Base-by-base conservation (phyloP, 305 asterid genomes). In the Fraxinus greggii region DNA sequence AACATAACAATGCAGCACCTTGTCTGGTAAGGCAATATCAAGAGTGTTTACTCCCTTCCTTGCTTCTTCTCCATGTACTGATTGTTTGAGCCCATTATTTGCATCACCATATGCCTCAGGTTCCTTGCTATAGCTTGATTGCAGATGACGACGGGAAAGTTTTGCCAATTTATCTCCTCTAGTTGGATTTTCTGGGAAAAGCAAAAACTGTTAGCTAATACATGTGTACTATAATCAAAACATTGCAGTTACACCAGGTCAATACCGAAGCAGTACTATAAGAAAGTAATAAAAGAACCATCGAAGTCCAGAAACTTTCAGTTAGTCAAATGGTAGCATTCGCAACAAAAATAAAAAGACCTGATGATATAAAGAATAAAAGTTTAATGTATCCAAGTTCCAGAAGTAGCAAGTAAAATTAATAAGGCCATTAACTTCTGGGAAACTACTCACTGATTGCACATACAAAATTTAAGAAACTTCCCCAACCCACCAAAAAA, bases 141-240 rank as follows among this genome's bases (percentile, higher is more conserved):
- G 90, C 84, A 85, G 84, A 76, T 78, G 83, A 69, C 78, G 77
- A 56, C 86, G 90, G 32, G 89, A 86, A 72, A 77, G 79, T 33
- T 86, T 91, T 78, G 85, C 91, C 42, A 65, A 72, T 79, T 87
- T 84, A 61, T 80, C 89, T 78, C 85, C 93, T 83, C 45, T 77
- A 23, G 72, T 85, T 80, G 86, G 19, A 84, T 76, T 86, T 72
- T 75, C 80, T 81, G 85, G 82, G 78, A 15, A 80, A 78, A 32
- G 72, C 15, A 80, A 80, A 70, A 81, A 54, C 7, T 80, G 77
- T 83, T 24, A 80, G 86, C 78, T 81, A 76, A 42, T 59, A 73
- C 56, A 61, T 31, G 73, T 15, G 51, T 19, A 45, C 72, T 72
- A 5, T 13, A 69, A 69, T 69, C 40, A 13, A 3, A 69, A 29